Percentiles rank a stretch among this genome's conserved stretches.
phyloP scores from a whole-genome alignment of 2,329 filamentous ascomycete genomes.

The Raffaelea ambrosiae region DNA sequence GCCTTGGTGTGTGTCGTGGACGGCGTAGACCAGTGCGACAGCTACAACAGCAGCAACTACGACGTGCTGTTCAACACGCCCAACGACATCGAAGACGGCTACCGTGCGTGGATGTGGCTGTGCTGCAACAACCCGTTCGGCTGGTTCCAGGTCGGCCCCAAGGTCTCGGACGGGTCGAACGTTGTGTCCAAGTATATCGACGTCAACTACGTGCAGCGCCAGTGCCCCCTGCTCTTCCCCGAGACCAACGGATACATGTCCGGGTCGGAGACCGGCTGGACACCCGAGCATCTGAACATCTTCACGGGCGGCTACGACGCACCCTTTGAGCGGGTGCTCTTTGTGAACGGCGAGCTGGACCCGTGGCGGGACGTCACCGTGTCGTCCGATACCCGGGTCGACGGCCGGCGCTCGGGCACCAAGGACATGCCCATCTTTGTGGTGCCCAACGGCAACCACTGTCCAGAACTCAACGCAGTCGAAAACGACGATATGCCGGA shows the following conservation, averaged over 20 bases:
- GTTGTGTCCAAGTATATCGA: slow-evolving; percentile 27
- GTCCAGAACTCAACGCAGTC: too few species aligned
- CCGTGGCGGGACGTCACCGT: slow-evolving; percentile 31
- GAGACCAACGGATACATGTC: slow-evolving; percentile 19
- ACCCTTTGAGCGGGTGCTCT: slow-evolving; percentile 26
- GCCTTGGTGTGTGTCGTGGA: slow-evolving; percentile 35
- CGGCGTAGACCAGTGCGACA: slow-evolving; percentile 23
- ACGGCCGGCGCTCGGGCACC: slow-evolving; percentile 25
- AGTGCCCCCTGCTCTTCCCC: slow-evolving; percentile 40
- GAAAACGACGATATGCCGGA: neutral
- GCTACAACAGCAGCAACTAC: slow-evolving; percentile 27
- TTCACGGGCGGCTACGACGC: slow-evolving; percentile 34
- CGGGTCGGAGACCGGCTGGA: slow-evolving; percentile 24
- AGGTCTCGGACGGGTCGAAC: slow-evolving; percentile 24
- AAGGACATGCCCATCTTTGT: slow-evolving; percentile 23
- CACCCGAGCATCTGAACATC: slow-evolving; percentile 24
- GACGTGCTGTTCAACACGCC: slow-evolving; percentile 25
- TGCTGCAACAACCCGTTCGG: slow-evolving; percentile 37
- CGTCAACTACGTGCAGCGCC: slow-evolving; percentile 27
- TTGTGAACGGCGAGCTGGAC: slow-evolving; percentile 31
- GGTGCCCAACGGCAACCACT: slow-evolving; percentile 29
- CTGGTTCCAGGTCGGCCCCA: slow-evolving; percentile 34
- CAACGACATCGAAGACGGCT: slow-evolving; percentile 25
- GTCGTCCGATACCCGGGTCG: slow-evolving; percentile 26
- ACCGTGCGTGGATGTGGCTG: slow-evolving; percentile 47